Percentiles rank a stretch among this genome's conserved stretches.
Evolutionary conservation across 177 flowering plant species (phyloP).

Genomic region (Vitis hybrid): DNA sequence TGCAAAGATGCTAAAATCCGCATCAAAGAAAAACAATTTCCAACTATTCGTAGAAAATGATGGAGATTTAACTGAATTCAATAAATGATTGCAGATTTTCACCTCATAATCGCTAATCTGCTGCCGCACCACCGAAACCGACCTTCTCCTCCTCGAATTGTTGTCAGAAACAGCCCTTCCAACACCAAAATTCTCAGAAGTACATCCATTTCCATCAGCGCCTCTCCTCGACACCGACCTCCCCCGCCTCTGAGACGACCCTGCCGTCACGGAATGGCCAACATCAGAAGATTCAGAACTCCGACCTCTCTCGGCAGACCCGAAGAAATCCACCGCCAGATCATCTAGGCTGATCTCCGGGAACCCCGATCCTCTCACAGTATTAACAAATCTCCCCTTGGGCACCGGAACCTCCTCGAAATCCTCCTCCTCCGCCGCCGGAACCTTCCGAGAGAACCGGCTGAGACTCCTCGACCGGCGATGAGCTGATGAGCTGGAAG

Average conservation of each 20-base stretch:
- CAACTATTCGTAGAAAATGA: not conserved
- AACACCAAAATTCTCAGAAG: constrained; percentile 14
- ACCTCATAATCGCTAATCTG: constrained; percentile 87
- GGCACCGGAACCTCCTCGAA: constrained; percentile 29
- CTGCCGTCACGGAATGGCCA: constrained; percentile 11
- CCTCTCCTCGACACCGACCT: constrained; percentile 73
- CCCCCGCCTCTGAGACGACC: constrained; percentile 58
- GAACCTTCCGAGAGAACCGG: constrained; percentile 47
- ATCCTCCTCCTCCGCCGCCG: constrained; percentile 19
- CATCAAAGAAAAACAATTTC: not conserved
- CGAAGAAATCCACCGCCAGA: constrained; percentile 67
- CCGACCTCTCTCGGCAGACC: constrained; percentile 40
- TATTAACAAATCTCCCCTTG: constrained; percentile 73
- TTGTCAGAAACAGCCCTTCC: constrained; percentile 27
- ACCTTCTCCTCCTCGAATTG: constrained; percentile 57
- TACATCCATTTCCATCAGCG: constrained; percentile 26
- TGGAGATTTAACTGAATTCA: not conserved
- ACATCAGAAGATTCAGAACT: constrained; percentile 10
- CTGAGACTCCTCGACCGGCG: constrained; percentile 80
- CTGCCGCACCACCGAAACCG: constrained; percentile 70
- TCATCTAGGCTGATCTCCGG: constrained; percentile 86
- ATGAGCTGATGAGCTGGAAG: constrained; percentile 39
- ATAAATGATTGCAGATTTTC: constrained; percentile 5
- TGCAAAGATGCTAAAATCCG: not conserved
- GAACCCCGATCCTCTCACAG: constrained; percentile 66